Evolutionary conservation across 2,329 filamentous ascomycete species (phyloP).

Genomic region (Tolypocladium cylindrosporum): DNA sequence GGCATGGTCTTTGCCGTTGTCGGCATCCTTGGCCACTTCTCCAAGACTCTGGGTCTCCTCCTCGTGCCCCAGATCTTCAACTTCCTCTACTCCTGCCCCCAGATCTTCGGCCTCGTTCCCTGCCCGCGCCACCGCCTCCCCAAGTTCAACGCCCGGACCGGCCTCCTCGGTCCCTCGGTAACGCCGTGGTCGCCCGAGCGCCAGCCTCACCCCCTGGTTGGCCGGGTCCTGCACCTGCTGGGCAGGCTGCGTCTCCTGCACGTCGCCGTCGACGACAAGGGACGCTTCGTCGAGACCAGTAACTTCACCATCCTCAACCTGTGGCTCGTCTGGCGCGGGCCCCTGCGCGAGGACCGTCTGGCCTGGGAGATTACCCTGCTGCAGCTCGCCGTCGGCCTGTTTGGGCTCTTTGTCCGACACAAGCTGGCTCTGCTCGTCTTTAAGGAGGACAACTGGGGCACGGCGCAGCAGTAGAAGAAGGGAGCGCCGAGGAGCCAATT

Average conservation of each 20-base stretch:
- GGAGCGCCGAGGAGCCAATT: background rate
- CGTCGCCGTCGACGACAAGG: conserved; percentile 56
- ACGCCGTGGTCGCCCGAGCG: conserved; percentile 60
- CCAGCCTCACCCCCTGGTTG: conserved; percentile 59
- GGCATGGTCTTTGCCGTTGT: conserved; percentile 99
- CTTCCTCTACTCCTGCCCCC: conserved; percentile 86
- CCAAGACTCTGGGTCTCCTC: conserved; percentile 86
- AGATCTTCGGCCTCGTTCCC: conserved; percentile 81
- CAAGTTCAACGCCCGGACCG: conserved; percentile 75
- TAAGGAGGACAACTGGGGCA: conserved; percentile 70
- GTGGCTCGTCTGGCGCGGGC: conserved; percentile 92
- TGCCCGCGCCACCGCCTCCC: conserved; percentile 91
- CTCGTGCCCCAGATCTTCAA: conserved; percentile 94
- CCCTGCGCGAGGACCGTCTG: conserved; percentile 76
- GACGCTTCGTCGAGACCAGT: conserved; percentile 65
- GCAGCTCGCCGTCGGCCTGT: conserved; percentile 66
- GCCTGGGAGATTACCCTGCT: conserved; percentile 71
- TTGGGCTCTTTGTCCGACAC: conserved; percentile 79
- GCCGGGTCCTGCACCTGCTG: conserved; percentile 55
- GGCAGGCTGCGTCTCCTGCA: conserved; percentile 58
- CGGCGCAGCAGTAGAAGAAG: conserved; percentile 11
- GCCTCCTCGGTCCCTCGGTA: conserved; percentile 76
- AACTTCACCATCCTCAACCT: conserved; percentile 93
- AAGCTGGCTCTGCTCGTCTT: conserved; percentile 80
- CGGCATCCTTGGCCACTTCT: conserved; percentile 93